phyloP scores from a whole-genome alignment of 164 flowering plant species.

The Umbellularia californica region DNA sequence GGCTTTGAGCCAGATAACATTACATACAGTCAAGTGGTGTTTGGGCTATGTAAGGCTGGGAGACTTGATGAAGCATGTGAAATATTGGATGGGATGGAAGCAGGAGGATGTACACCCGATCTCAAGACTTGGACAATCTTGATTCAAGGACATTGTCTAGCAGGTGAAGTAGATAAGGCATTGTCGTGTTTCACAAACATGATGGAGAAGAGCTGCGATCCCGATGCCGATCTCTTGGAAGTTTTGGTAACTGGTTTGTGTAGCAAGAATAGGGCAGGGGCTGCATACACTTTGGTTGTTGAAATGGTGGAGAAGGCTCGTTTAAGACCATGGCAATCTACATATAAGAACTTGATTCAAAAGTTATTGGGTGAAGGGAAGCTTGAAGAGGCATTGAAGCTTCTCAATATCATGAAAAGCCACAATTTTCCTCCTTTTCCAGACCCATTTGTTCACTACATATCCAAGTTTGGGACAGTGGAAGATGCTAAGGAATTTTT shows the following conservation, averaged over 20 bases:
- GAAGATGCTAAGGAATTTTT: slow-evolving; percentile 67
- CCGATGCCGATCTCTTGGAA: slow-evolving; percentile 79
- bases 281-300: slow-evolving; percentile 54
- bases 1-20: slow-evolving; percentile 80
- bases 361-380: slow-evolving; percentile 50
- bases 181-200: slow-evolving; percentile 56
- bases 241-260: slow-evolving; percentile 64
- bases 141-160: slow-evolving; percentile 71
- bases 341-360: slow-evolving; percentile 61
- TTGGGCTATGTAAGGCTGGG: slow-evolving; percentile 70
- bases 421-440: slow-evolving; percentile 63
- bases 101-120: slow-evolving; percentile 70
- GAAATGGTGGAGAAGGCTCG: slow-evolving; percentile 49
- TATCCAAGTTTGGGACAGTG: slow-evolving; percentile 75
- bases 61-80: slow-evolving; percentile 67
- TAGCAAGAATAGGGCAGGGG: slow-evolving; percentile 33
- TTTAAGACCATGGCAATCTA: slow-evolving; percentile 85
- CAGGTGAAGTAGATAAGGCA: slow-evolving; percentile 61
- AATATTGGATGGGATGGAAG: slow-evolving; percentile 73
- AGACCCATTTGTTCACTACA: slow-evolving; percentile 59
- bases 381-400: slow-evolving; percentile 71
- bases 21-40: slow-evolving; percentile 73
- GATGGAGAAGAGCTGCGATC: slow-evolving; percentile 51
- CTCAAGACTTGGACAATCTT: slow-evolving; percentile 89
- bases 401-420: slow-evolving; percentile 68